Base-by-base conservation (phyloP, 2,329 filamentous ascomycete species). In the Colletotrichum eremochloae region DNA sequence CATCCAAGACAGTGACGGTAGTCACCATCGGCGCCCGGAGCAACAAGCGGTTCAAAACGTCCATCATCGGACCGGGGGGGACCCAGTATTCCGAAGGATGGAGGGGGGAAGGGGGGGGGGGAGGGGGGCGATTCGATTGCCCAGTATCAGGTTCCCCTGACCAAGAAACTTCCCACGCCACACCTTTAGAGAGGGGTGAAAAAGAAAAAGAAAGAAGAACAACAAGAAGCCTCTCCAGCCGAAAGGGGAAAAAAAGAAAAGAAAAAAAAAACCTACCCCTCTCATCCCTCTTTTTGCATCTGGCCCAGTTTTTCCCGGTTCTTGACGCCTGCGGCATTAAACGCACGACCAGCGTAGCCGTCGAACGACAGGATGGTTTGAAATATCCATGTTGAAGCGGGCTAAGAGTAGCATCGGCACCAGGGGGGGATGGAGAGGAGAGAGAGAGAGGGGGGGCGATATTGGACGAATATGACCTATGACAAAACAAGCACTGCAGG, bases 301-400 rank as follows among this genome's bases (percentile, higher is more conserved):
- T 44, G 68, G 44, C 36, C 68, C 64, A 42, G 24, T 46, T 48
- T 63, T 63, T 11, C 33, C 42, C 50, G 52, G 64, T 36, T 38
- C 65, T 44, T 58, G 65, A 69, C 65, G 69, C 58, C 66, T 69
- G 70, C 70, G 70, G 60, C 70, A 72, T 72, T 72, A 56, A 72
- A 72, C 55, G 70, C 60, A 72, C 66, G 66, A 72, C 60, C 60
- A 72, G 48, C 69, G 66, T 53, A 69, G 66, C 69, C 68, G 69
- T 69, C 70, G 60, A 72, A 72, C 70, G 66, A 72, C 70, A 72
- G 40, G 66, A 69, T 56, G 70, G 70, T 69, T 72, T 72, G 60
- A 61, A 57, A 61, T 31, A 64, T 56, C 66, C 69, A 69, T 61
- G 60, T 72, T 63, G 69, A 72, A 69, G 69, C 66, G 55, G 29